These are phyloP conservation scores for Auricularia sp. DNA, from an alignment of 768 basidiomycete species.

Conservation along the genomic window DNA sequence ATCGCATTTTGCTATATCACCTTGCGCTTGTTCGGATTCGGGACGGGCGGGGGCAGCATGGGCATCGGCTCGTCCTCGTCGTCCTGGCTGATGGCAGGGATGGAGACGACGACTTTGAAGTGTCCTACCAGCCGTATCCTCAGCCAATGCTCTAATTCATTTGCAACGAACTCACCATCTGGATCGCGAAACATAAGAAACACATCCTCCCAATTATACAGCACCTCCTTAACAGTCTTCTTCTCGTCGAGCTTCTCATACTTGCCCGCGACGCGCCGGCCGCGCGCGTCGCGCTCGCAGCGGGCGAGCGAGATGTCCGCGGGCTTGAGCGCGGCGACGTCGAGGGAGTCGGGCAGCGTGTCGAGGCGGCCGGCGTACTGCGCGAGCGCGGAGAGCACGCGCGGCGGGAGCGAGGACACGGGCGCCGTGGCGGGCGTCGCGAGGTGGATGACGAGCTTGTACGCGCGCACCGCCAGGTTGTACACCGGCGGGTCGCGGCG, in stretches of 20 bases:
- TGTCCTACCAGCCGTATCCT: not conserved
- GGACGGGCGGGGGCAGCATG: no score
- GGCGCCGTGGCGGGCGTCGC: conserved; percentile 41
- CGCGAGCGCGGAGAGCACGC: conserved; percentile 12
- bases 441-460: conserved; percentile 57
- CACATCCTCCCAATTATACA: conserved; percentile 57
- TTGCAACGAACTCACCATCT: conserved; percentile 39
- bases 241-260: conserved; percentile 46
- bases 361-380: conserved; percentile 19
- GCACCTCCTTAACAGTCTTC: conserved; percentile 37
- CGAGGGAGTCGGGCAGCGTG: conserved; percentile 18
- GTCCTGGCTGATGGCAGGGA: not conserved
- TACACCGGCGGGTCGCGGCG: conserved; percentile 51
- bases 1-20: no score
- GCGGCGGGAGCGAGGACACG: conserved; percentile 48
- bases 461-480: conserved; percentile 62
- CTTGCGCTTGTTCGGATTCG: no score
- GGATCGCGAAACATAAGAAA: conserved; percentile 59
- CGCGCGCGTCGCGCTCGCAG: conserved; percentile 32
- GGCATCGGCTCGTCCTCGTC: not conserved
- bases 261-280: conserved; percentile 33
- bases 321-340: conserved; percentile 27
- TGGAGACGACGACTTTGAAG: not conserved
- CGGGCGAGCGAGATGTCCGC: conserved; percentile 23
- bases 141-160: no score